Conservation (phyloP, 352 stramenopile genomes). For the Phytophthora pisi region DNA sequence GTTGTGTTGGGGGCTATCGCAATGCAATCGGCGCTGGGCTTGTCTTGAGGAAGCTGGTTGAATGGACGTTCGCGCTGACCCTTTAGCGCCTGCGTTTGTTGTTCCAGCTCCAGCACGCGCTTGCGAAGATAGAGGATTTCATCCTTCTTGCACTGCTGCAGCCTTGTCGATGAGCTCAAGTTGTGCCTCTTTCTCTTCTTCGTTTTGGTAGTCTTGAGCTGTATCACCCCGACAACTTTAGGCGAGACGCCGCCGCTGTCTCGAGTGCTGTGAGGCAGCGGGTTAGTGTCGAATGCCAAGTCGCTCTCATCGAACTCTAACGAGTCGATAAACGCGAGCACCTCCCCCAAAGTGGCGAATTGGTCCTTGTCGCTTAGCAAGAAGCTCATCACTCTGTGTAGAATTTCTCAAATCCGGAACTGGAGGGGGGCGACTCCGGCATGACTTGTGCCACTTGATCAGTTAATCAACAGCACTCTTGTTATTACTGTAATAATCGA, state of each 20-base stretch:
- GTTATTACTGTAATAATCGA: no score
- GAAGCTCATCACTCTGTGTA: slow-evolving; percentile 8
- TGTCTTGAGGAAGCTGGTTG: not conserved
- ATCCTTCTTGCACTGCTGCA: slow-evolving; percentile 23
- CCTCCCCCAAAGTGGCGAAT: not conserved
- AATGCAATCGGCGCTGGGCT: no score
- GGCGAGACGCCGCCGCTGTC: not conserved
- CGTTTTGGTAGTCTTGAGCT: not conserved
- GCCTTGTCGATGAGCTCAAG: slow-evolving; percentile 25
- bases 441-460: no score
- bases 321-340: slow-evolving; percentile 2
- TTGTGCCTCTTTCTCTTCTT: slow-evolving; percentile 22
- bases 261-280: not conserved
- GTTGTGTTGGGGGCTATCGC: not conserved
- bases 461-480: no score
- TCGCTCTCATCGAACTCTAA: slow-evolving; percentile 3
- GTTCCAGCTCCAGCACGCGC: slow-evolving; percentile 18
- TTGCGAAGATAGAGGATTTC: slow-evolving; percentile 20
- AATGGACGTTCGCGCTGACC: not conserved
- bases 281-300: not conserved
- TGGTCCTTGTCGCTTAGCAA: slow-evolving; percentile 4
- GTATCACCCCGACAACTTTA: not conserved
- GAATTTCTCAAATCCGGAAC: no score
- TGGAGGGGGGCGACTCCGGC: no score
- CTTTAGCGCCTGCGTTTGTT: not conserved